phyloP scores from a whole-genome alignment of 805 yeast species.

The Candida multigemmis region DNA sequence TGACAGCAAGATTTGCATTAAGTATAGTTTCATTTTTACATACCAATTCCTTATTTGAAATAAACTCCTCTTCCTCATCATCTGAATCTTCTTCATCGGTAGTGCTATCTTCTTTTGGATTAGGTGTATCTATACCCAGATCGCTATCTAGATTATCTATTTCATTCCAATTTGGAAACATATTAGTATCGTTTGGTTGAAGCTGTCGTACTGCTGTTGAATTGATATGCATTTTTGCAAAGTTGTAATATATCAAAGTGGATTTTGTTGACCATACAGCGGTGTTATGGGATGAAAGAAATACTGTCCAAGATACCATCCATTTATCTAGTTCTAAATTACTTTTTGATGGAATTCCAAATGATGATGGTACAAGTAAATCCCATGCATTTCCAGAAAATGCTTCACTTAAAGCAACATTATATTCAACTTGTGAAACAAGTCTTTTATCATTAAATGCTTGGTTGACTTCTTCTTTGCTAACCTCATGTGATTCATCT shows the following conservation, averaged over 20 bases:
- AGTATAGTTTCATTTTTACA: slow-evolving; percentile 25
- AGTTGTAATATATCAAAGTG: slow-evolving; percentile 60
- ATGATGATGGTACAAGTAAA: slow-evolving; percentile 45
- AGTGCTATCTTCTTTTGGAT: slow-evolving; percentile 2
- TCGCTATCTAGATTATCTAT: not conserved
- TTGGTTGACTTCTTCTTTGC: slow-evolving; percentile 4
- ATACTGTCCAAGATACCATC: slow-evolving; percentile 77
- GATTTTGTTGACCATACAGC: slow-evolving; percentile 62
- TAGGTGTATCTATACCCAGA: not conserved
- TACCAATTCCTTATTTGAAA: slow-evolving; percentile 20
- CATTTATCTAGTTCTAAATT: slow-evolving; percentile 63
- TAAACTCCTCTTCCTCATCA: slow-evolving; percentile 21
- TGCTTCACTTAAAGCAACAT: slow-evolving; percentile 52
- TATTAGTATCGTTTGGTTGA: slow-evolving; percentile 18
- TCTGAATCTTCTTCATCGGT: slow-evolving; percentile 7
- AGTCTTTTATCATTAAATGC: slow-evolving; percentile 42
- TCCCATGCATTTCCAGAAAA: slow-evolving; percentile 56
- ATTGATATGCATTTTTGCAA: slow-evolving; percentile 69
- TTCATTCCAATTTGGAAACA: slow-evolving; percentile 26
- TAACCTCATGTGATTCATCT: slow-evolving; percentile 1
- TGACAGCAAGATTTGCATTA: slow-evolving; percentile 42
- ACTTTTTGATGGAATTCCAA: slow-evolving; percentile 61
- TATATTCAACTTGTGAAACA: slow-evolving; percentile 60
- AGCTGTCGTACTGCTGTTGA: slow-evolving; percentile 39
- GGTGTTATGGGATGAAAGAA: slow-evolving; percentile 50